Evolutionary conservation across 192 early-diverging fungal species (phyloP).

Genomic region (Backusella sp.): DNA sequence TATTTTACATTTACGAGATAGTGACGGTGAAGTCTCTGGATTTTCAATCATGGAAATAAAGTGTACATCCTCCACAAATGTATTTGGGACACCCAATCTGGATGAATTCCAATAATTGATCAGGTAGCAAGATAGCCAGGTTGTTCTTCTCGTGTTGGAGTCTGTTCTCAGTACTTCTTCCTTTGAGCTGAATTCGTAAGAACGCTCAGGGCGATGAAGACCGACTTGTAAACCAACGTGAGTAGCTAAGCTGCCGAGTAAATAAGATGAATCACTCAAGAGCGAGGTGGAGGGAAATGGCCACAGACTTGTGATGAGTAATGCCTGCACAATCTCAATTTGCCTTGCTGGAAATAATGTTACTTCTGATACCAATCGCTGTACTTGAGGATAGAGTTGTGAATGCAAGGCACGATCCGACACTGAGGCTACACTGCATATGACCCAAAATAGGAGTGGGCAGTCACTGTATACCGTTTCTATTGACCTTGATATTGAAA

Average conservation of each 20-base stretch:
- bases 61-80: background rate
- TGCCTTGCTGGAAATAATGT: background rate
- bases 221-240: slow-evolving; percentile 16
- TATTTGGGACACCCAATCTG: background rate
- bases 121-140: background rate
- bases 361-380: background rate
- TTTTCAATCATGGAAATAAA: slow-evolving; percentile 2
- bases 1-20: background rate
- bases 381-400: background rate
- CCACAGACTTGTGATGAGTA: background rate
- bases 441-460: background rate
- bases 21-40: background rate
- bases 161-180: slow-evolving; percentile 7
- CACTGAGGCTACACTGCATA: background rate
- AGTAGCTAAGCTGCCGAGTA: background rate
- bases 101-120: background rate
- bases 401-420: background rate
- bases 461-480: background rate
- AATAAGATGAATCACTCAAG: background rate
- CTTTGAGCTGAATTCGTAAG: slow-evolving; percentile 20
- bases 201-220: slow-evolving; percentile 13
- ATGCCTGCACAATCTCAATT: background rate
- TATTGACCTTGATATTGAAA: background rate
- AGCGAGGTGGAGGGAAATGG: background rate
- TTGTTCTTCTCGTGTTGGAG: background rate